A percentile compares a stretch with the other conserved stretches of the same genome.
Conservation (phyloP, 345 rosid genomes). For the Melastoma malabathricum region DNA sequence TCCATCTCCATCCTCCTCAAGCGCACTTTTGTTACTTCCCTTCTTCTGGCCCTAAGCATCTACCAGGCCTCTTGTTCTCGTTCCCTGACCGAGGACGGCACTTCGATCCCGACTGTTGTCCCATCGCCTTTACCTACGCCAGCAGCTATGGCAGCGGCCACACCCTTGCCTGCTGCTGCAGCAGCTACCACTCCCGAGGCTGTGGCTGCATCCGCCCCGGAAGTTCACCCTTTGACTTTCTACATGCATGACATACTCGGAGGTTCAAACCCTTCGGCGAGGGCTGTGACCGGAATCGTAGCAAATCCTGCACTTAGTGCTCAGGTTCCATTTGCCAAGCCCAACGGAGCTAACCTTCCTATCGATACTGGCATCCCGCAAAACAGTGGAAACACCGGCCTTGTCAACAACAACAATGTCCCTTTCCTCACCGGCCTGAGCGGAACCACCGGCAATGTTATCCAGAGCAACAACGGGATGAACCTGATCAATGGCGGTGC, state of each 20-base stretch:
- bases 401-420: slow-evolving; percentile 67
- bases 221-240: slow-evolving; percentile 30
- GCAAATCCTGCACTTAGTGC: slow-evolving; percentile 52
- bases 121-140: too few species aligned
- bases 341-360: slow-evolving; percentile 70
- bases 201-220: slow-evolving; percentile 7
- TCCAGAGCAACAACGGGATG: slow-evolving; percentile 34
- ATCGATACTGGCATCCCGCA: slow-evolving; percentile 46
- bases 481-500: slow-evolving; percentile 21
- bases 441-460: slow-evolving; percentile 39
- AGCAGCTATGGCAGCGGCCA: too few species aligned
- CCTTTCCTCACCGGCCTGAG: slow-evolving; percentile 71
- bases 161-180: too few species aligned
- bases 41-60: slow-evolving; percentile 21
- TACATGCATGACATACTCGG: slow-evolving; percentile 77
- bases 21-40: slow-evolving; percentile 5
- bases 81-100: slow-evolving; percentile 23
- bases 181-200: too few species aligned
- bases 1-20: neutral
- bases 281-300: slow-evolving; percentile 64
- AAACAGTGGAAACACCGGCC: slow-evolving; percentile 48
- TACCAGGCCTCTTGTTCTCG: slow-evolving; percentile 15
- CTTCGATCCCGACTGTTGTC: slow-evolving; percentile 5
- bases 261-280: slow-evolving; percentile 60
- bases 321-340: slow-evolving; percentile 76